Evolutionary conservation across 192 early-diverging fungal species (phyloP).

Genomic region (Backusella mclennaniae): DNA sequence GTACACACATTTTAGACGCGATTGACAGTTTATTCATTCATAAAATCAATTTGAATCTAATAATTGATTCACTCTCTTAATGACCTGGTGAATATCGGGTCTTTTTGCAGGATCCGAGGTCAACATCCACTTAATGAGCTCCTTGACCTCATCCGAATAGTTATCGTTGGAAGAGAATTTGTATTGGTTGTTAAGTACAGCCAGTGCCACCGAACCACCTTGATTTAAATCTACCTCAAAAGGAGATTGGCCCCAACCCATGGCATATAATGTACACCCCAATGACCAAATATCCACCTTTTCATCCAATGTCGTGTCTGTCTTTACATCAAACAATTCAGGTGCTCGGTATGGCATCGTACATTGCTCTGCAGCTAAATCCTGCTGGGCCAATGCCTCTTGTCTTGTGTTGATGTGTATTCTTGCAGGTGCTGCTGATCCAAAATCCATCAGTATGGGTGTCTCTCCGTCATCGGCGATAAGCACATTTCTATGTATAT

Average conservation of each 20-base stretch:
- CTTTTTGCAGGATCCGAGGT: constrained; percentile 54
- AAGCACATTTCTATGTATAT: constrained; percentile 53
- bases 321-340: constrained; percentile 79
- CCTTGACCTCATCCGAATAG: constrained; percentile 54
- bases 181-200: constrained; percentile 66
- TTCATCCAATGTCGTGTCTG: constrained; percentile 56
- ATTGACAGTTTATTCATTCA: too few relatives aligned
- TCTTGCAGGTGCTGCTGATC: constrained; percentile 60
- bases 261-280: constrained; percentile 70
- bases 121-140: constrained; percentile 61
- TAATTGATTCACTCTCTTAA: not conserved
- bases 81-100: constrained; percentile 52
- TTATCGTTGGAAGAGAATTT: constrained; percentile 44
- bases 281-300: constrained; percentile 79
- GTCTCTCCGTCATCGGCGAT: constrained; percentile 63
- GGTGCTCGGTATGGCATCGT: constrained; percentile 78
- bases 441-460: constrained; percentile 78
- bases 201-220: constrained; percentile 69
- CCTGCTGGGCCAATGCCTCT: constrained; percentile 64
- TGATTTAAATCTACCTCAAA: constrained; percentile 68
- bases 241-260: constrained; percentile 68
- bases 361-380: constrained; percentile 67
- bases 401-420: constrained; percentile 52
- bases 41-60: not conserved
- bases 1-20: too few relatives aligned